Percentiles rank a stretch among this genome's conserved stretches.
phyloP scores from a whole-genome alignment of 2,329 filamentous ascomycete genomes.

The Colletotrichum australisinense region DNA sequence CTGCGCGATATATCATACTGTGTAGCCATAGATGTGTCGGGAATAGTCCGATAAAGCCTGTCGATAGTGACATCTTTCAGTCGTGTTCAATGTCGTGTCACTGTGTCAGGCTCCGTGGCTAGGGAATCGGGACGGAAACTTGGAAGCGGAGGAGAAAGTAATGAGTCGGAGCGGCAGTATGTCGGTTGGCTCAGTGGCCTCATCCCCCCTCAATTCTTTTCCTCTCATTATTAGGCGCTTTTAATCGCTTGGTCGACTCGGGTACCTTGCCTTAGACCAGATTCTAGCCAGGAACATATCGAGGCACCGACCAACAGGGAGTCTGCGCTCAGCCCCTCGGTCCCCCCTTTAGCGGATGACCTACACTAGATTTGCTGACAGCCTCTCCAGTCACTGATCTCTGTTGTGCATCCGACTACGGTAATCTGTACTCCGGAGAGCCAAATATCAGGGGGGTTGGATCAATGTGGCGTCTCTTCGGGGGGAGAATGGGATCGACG shows the following conservation, averaged over 20 bases:
- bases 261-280: constrained; percentile 30
- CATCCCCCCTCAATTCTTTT: background rate
- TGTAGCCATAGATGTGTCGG: constrained; percentile 3
- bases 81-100: constrained; percentile 7
- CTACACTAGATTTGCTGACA: background rate
- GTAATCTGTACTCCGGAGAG: background rate
- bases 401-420: background rate
- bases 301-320: constrained; percentile 18
- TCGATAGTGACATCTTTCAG: background rate
- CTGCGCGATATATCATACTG: background rate
- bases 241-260: constrained; percentile 13
- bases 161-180: background rate
- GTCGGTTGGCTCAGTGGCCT: constrained; percentile 7
- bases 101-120: background rate
- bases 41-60: constrained; percentile 20
- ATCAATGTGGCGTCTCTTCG: constrained; percentile 12
- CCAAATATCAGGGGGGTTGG: constrained; percentile 1
- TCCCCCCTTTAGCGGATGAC: background rate
- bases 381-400: background rate
- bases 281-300: constrained; percentile 1
- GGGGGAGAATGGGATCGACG: constrained; percentile 30
- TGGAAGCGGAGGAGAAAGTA: background rate
- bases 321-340: constrained; percentile 27
- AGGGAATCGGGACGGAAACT: background rate
- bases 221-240: background rate